Evolutionary conservation across 2,329 filamentous ascomycete species (phyloP).

Genomic region (Aureobasidium sp.): DNA sequence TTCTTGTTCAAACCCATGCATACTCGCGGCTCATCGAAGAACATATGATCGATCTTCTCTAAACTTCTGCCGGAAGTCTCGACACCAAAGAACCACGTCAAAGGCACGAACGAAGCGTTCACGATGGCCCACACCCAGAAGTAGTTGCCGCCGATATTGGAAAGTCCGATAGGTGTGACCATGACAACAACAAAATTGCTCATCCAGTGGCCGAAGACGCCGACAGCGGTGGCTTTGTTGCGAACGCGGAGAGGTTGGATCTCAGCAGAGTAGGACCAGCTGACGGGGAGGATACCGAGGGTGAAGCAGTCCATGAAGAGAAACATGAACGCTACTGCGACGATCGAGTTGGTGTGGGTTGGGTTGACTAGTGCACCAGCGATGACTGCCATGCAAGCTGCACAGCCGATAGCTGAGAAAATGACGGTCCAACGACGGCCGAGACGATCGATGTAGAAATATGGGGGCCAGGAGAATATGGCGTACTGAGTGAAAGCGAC

Average conservation of each 20-base stretch:
- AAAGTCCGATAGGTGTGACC: slow-evolving; percentile 14
- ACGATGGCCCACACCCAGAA: slow-evolving; percentile 25
- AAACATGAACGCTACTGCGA: slow-evolving; percentile 33
- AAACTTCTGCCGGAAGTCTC: slow-evolving; percentile 14
- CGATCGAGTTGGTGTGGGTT: not conserved
- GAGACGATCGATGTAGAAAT: slow-evolving; percentile 33
- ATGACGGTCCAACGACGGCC: slow-evolving; percentile 26
- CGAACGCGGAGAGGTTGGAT: slow-evolving; percentile 41
- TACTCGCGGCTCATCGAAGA: slow-evolving; percentile 25
- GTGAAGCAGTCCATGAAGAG: slow-evolving; percentile 48
- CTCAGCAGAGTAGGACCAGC: slow-evolving; percentile 36
- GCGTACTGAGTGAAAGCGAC: slow-evolving; percentile 24
- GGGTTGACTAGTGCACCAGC: slow-evolving; percentile 11
- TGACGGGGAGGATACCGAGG: slow-evolving; percentile 38
- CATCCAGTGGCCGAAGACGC: slow-evolving; percentile 37
- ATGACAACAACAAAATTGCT: slow-evolving; percentile 9
- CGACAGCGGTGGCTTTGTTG: slow-evolving; percentile 38
- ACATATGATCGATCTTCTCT: slow-evolving; percentile 14
- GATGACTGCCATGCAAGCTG: slow-evolving; percentile 18
- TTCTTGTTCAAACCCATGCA: slow-evolving; percentile 26
- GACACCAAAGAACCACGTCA: slow-evolving; percentile 30
- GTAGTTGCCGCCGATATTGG: slow-evolving; percentile 11
- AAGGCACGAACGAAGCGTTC: slow-evolving; percentile 30
- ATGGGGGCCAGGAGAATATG: slow-evolving; percentile 32
- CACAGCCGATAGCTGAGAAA: slow-evolving; percentile 18